A percentile compares a stretch with the other conserved stretches of the same genome.
Conservation (phyloP, 768 basidiomycete species). For the Phanerochaete sordida region DNA sequence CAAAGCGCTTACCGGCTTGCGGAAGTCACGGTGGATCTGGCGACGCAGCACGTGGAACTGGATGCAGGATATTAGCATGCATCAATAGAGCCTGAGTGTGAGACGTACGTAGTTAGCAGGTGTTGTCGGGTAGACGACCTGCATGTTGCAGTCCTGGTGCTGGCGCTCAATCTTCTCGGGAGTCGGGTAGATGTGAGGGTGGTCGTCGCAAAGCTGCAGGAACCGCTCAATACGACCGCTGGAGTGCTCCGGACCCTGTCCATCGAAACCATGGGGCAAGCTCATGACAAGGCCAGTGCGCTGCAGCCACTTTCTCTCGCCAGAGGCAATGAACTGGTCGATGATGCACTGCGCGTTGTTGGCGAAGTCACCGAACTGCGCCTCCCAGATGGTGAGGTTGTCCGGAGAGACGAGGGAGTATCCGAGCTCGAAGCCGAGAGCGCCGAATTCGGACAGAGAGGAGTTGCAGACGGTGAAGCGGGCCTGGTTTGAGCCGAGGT, state of each 20-base stretch:
- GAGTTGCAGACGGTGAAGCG: constrained; percentile 96
- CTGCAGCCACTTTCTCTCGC: constrained; percentile 97
- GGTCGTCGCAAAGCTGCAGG: constrained; percentile 96
- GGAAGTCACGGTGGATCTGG: constrained; percentile 96
- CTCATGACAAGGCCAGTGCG: constrained; percentile 86
- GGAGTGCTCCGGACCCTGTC: constrained; percentile 98
- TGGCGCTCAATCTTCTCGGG: constrained; percentile 89
- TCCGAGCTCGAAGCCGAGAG: constrained; percentile 95
- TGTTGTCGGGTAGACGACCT: constrained; percentile 95
- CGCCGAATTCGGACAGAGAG: constrained; percentile 90
- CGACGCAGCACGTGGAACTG: constrained; percentile 96
- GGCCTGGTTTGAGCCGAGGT: constrained; percentile 86
- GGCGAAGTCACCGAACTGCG: constrained; percentile 97
- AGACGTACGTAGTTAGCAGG: constrained; percentile 85
- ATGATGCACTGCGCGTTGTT: constrained; percentile 98
- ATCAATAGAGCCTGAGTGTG: neutral
- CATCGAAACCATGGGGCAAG: constrained; percentile 95
- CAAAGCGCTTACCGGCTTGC: constrained; percentile 71
- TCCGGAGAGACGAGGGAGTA: constrained; percentile 98
- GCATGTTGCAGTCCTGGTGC: constrained; percentile 99
- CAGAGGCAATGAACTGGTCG: constrained; percentile 97
- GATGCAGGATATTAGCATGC: constrained; percentile 9
- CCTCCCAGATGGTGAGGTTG: constrained; percentile 94
- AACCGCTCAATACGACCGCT: constrained; percentile 94
- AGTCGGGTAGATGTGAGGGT: constrained; percentile 87